phyloP scores from a whole-genome alignment of 345 rosid species.

The Zanthoxylum bungeanum region DNA sequence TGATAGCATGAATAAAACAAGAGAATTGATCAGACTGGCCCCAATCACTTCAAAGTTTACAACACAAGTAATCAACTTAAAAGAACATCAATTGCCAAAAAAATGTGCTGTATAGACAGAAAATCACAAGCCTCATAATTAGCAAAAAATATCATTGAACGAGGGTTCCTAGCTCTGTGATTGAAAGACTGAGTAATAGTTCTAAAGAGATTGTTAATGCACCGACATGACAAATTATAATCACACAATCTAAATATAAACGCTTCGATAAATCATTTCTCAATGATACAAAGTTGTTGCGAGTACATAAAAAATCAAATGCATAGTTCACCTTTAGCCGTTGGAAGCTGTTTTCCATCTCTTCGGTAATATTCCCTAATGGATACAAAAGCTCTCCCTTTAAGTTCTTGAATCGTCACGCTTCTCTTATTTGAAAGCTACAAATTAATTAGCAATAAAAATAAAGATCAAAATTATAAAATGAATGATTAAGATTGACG shows the following conservation, averaged over 20 bases:
- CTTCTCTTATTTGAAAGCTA: slow-evolving; percentile 61
- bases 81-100: neutral
- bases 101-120: neutral
- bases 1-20: neutral
- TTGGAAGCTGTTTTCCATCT: slow-evolving; percentile 44
- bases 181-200: neutral
- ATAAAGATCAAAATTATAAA: neutral
- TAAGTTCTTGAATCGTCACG: slow-evolving; percentile 42
- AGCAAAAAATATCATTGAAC: neutral
- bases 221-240: neutral
- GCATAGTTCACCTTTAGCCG: slow-evolving; percentile 41
- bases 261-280: neutral
- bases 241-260: neutral
- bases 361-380: slow-evolving; percentile 48
- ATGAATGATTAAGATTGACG: no score
- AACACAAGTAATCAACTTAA: neutral
- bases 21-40: neutral
- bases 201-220: neutral
- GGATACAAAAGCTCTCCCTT: slow-evolving; percentile 44
- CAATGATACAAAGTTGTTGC: neutral
- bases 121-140: neutral
- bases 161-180: neutral
- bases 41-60: neutral
- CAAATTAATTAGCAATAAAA: slow-evolving; percentile 14
- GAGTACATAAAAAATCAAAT: neutral